Percentiles rank a stretch among this genome's conserved stretches.
Evolutionary conservation across 1,139 yeast genomes (phyloP).

Genomic region (Yueomyces sp.): DNA sequence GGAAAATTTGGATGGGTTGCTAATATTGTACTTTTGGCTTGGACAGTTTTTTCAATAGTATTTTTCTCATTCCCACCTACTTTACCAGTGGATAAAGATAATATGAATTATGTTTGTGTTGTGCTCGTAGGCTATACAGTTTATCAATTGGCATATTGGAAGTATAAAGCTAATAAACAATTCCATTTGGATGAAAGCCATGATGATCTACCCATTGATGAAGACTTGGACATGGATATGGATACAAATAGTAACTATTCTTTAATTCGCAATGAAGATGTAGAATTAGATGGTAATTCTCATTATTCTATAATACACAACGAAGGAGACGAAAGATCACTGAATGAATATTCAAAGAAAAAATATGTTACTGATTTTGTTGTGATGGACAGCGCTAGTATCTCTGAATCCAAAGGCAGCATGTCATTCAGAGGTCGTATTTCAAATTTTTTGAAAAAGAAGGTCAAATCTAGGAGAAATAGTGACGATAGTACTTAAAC

Average conservation of each 20-base stretch:
- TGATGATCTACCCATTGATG: slow-evolving; percentile 1
- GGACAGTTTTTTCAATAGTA: slow-evolving; percentile 50
- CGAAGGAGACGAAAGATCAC: background rate
- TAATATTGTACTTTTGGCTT: slow-evolving; percentile 40
- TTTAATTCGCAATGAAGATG: too few relatives aligned
- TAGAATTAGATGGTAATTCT: background rate
- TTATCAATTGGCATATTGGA: slow-evolving; percentile 47
- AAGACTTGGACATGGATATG: too few relatives aligned
- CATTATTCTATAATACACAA: background rate
- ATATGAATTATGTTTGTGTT: slow-evolving; percentile 63
- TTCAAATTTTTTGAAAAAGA: background rate
- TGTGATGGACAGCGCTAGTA: too few relatives aligned
- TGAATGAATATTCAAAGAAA: too few relatives aligned
- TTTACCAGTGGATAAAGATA: slow-evolving; percentile 48
- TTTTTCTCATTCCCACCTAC: slow-evolving; percentile 57
- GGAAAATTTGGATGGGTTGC: slow-evolving; percentile 48
- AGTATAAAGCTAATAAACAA: slow-evolving; percentile 27
- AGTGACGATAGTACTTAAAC: too few relatives aligned
- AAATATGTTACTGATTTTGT: too few relatives aligned
- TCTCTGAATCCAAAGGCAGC: too few relatives aligned
- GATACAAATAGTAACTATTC: too few relatives aligned
- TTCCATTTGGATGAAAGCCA: slow-evolving; percentile 20
- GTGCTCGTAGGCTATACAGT: slow-evolving; percentile 45
- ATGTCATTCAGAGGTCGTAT: background rate
- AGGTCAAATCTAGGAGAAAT: too few relatives aligned